Percentiles rank a stretch among this genome's conserved stretches.
These are phyloP conservation scores for Scutellaria baicalensis DNA, from an alignment of 257 asterid genomes.

Conservation along the genomic window DNA sequence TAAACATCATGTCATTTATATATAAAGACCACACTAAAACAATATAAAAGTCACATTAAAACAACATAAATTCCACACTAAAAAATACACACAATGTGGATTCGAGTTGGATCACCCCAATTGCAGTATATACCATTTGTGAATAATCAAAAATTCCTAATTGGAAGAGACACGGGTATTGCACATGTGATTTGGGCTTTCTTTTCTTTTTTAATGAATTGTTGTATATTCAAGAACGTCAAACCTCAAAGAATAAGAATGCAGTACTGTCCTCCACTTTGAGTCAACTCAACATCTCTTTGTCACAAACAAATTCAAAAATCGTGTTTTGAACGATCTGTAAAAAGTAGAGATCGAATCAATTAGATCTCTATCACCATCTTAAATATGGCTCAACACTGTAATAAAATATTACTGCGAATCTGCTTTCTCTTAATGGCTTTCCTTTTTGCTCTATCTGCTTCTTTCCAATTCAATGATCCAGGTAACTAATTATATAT, in stretches of 20 bases:
- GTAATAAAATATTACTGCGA: not conserved
- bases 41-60: no score
- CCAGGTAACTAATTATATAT: constrained; percentile 19
- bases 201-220: no score
- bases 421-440: constrained; percentile 28
- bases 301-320: not conserved
- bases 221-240: no score
- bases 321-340: not conserved
- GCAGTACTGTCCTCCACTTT: not conserved
- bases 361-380: not conserved
- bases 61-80: no score
- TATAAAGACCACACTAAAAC: no score
- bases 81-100: no score
- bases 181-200: no score
- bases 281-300: not conserved
- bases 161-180: no score
- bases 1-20: no score
- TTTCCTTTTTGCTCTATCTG: constrained; percentile 30
- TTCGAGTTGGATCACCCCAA: no score
- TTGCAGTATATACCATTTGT: no score
- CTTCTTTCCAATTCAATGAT: constrained; percentile 33
- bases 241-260: not conserved
- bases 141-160: no score
- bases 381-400: constrained; percentile 8
- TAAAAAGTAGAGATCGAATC: not conserved